Evolutionary conservation across 2,329 filamentous ascomycete species (phyloP).

Genomic region (Fusarium sublunatum): DNA sequence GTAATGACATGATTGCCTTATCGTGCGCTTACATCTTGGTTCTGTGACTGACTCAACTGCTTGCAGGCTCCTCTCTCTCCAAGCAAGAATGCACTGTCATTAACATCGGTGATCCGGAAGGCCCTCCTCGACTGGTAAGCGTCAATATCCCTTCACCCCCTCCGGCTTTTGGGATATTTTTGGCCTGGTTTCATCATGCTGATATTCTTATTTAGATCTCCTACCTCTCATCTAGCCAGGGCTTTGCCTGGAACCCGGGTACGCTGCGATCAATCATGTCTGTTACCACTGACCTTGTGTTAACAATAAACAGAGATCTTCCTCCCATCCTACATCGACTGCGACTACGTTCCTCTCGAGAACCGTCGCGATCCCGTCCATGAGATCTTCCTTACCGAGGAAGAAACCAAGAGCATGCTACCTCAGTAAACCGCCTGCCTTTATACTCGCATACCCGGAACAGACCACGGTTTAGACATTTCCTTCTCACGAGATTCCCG

Average conservation of each 20-base stretch:
- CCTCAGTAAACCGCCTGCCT: constrained; percentile 63
- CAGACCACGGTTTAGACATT: constrained; percentile 43
- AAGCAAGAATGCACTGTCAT: constrained; percentile 84
- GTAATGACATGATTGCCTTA: constrained; percentile 27
- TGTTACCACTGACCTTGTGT: constrained; percentile 11
- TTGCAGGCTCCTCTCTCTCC: constrained; percentile 74
- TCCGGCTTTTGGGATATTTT: neutral
- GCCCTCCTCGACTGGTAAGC: constrained; percentile 76
- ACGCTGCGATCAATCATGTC: constrained; percentile 37
- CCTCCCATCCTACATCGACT: constrained; percentile 80
- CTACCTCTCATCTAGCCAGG: constrained; percentile 82
- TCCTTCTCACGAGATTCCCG: constrained; percentile 45
- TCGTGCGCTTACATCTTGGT: constrained; percentile 8
- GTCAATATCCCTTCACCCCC: neutral
- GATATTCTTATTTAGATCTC: constrained; percentile 68
- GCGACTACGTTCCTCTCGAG: constrained; percentile 79
- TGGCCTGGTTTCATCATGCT: neutral
- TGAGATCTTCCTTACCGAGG: constrained; percentile 81
- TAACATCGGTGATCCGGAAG: constrained; percentile 79
- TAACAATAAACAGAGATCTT: constrained; percentile 73
- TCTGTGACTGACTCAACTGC: constrained; percentile 48
- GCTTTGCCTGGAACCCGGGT: constrained; percentile 87
- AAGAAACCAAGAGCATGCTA: constrained; percentile 76
- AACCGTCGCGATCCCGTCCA: constrained; percentile 80
- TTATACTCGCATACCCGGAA: constrained; percentile 33